Base-by-base conservation (phyloP, 148 eudicot genomes). In the Chenopodium suecicum region DNA sequence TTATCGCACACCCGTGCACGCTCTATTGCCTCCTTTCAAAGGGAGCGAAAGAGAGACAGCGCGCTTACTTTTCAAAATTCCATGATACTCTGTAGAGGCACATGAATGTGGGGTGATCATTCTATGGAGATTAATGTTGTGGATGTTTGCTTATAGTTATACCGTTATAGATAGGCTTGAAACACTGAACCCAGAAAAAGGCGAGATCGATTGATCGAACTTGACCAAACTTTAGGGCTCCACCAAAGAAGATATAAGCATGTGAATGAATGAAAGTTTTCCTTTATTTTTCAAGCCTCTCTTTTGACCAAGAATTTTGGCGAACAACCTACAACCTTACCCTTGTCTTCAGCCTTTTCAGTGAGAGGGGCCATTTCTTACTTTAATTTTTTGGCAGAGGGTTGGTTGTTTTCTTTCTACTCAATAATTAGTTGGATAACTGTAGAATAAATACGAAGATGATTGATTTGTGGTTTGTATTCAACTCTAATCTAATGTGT, bases 151-250 rank as follows among this genome's bases (percentile, higher is more conserved):
- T 27, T 7, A 29, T 68, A 69, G 72, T 69, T 14, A 16, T 69
- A 32, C 72, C n/a, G n/a, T 31, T 69, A 32, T 32, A 32, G 72
- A 69, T 69, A 69, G 20, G 72, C 27, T 69, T 29, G 19, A 32
- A 69, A 69, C 46, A 69, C 72, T 32, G 72, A 69, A 69, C 46
- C 13, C 37, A 32, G 46, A 60, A 62, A 62, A 62, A 63, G 68
- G 19, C 7, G 20, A 34, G 70, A 56, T 62, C 37, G 70, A 67
- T 67, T 69, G 66, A n/a, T 62, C 50, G 50, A 37, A 62, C 64
- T 64, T 48, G 64, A 68, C 73, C 73, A 67, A 78, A 78, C 63
- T 66, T 68, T 4, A 37, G 81, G 81, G 81, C 44, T 78, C 81
- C 81, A 78, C 74, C 70, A 77, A 77, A 60, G 32, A 62, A 60